Percentiles rank a stretch among this genome's conserved stretches.
Conservation (phyloP, 441 rosid species). For the Jatropha multifida region DNA sequence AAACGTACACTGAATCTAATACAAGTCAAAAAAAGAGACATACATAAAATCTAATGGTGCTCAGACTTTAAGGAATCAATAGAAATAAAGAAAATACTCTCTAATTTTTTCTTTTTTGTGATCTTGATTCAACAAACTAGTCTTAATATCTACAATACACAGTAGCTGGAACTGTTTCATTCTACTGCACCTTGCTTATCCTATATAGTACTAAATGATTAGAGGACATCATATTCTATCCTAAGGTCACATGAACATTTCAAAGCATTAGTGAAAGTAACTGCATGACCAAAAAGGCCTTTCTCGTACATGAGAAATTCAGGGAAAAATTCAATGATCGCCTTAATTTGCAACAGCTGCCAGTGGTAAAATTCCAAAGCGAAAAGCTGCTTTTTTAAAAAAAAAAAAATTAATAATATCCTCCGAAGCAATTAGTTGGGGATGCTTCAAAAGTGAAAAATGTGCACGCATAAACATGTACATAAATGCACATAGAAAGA, state of each 20-base stretch:
- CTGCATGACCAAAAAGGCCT: neutral
- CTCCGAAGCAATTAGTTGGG: too few species aligned
- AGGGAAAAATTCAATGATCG: neutral
- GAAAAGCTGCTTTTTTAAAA: neutral
- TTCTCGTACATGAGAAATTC: neutral
- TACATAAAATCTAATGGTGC: neutral
- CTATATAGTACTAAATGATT: neutral
- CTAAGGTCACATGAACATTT: neutral
- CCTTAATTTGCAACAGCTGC: neutral
- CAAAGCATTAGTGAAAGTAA: neutral
- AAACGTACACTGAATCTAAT: neutral
- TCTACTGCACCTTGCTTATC: neutral
- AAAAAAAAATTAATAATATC: neutral
- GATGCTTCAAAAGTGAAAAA: too few species aligned
- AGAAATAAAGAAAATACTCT: neutral
- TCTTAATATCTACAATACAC: neutral
- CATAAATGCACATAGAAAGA: neutral
- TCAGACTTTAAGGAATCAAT: neutral
- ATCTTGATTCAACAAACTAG: neutral
- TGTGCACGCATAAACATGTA: neutral
- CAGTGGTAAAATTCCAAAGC: neutral
- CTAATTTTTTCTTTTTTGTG: neutral
- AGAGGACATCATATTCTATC: neutral
- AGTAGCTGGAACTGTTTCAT: neutral
- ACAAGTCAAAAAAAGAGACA: slow-evolving; percentile 11